Base-by-base conservation (phyloP, 768 basidiomycete species). In the Gautieria morchelliformis region DNA sequence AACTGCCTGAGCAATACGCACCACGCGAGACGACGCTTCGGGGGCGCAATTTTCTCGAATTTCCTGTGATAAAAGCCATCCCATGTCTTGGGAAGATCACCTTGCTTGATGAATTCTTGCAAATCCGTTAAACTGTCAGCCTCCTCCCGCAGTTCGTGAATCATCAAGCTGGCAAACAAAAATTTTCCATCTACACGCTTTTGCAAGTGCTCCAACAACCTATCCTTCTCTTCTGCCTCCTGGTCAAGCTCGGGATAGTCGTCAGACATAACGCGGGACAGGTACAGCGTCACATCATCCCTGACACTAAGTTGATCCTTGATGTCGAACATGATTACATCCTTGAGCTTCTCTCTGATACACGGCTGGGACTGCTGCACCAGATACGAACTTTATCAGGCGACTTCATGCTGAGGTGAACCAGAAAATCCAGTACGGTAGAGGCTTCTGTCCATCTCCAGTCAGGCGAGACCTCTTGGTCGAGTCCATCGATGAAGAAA, bases 401-500 rank as follows among this genome's bases (percentile, higher is more conserved):
- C 40, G 33, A 53, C 2, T 54, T 58, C 10, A 58, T 37, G 32
- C 57, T 52, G 6, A 68, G 58, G 15, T 40, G 12, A 20, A 59
- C 37, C 5, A 67, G 47, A 45, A 66, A 63, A 6, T 56, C 45
- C 11, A 67, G 57, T 6, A 60, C 53, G 1, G 58, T 30, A 7
- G 30, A 41, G 1, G 61, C 61, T 33, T 65, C 67, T 10, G 35
- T 37, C 63, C 64, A 66, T 19, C 61, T 58, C 30, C n/a, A n/a
- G n/a, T 22, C 14, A 22, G 46, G 48, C n/a, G 22, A 41, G 2
- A 54, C 54, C 19, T 64, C 67, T 50, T 69, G 66, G 53, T 69
- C 68, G 24, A 69, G 62, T 24, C 67, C 68, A 30, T 69, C 68
- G 8, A 69, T 17, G 37, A 68, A 52, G 57, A 69, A 66, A 40